Conservation (phyloP, 345 rosid species). For the Camelina sativa region DNA sequence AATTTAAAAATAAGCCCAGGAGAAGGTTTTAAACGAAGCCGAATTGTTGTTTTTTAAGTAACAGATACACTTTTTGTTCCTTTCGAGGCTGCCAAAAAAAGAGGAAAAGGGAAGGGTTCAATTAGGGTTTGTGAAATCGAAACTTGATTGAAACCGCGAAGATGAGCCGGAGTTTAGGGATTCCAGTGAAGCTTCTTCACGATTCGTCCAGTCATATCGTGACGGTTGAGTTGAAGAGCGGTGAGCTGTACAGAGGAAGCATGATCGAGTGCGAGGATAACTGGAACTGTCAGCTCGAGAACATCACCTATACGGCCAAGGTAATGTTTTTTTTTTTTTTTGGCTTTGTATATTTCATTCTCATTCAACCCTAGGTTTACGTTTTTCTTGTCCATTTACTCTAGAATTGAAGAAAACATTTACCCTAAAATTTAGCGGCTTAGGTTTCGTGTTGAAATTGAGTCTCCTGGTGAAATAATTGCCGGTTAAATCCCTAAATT, state of each 20-base stretch:
- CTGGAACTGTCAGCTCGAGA: conserved; percentile 88
- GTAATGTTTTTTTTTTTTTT: conserved; percentile 33
- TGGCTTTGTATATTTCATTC: not conserved
- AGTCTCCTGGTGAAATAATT: not conserved
- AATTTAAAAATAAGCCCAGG: not conserved
- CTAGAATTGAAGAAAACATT: not conserved
- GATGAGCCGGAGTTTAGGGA: conserved; percentile 78
- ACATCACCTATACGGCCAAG: conserved; percentile 72
- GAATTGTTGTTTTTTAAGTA: no score
- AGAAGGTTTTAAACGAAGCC: no score
- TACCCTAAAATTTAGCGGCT: not conserved
- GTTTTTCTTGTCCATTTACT: not conserved
- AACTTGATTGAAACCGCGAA: not conserved
- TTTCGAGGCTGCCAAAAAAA: no score
- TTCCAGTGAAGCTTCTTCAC: conserved; percentile 79
- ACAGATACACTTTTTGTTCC: no score
- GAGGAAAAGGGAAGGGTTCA: not conserved
- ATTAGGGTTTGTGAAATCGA: conserved; percentile 50
- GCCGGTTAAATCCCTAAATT: not conserved
- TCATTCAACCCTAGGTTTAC: not conserved
- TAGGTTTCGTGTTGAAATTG: not conserved
- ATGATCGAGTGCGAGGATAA: conserved; percentile 82
- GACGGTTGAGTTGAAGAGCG: conserved; percentile 76
- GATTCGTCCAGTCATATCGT: conserved; percentile 75
- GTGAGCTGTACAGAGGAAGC: conserved; percentile 80